Evolutionary conservation across 495 filamentous ascomycete genomes (phyloP), one percentile per base, ranked within the genome.

Genomic region (Hyphodiscus hymeniophilus): DNA sequence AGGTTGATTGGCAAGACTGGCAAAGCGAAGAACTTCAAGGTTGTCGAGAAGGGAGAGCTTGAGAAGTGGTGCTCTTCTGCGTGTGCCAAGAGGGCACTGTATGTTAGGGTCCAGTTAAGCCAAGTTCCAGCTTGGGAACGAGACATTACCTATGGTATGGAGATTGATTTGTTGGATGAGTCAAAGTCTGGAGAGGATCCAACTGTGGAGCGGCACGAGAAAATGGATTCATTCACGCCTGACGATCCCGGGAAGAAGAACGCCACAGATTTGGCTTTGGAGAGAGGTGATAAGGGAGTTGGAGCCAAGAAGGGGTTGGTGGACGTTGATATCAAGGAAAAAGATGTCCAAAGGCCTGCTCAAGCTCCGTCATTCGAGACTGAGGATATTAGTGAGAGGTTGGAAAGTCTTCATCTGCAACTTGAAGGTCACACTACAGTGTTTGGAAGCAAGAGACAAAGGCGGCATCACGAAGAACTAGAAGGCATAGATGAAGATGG

Each of bases 11-110:
- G 60, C 42, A 70, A 63, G 55, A 70, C 71, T 48, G 67, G 75
- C 18, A 75, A 83, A 33, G 77, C 84, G 10, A 71, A 75, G n/a
- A 53, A 61, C 34, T 61, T 61, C 38, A 52, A 40, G 26, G 51
- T 61, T 24, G 56, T 61, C 11, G 34, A 54, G 10, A 74, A 69
- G 7, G 76, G 79, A 44, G 75, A 82, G 55, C 55, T 91, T 8
- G 88, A 94, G 64, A 82, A 83, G 59, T 98, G 94, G 87, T 98
- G 92, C 61, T 85, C 80, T 0, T 75, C 84, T 36, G 69, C 69
- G 15, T 98, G 92, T 71, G 84, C 82, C 1, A 73, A 80, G 53
- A 72, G 83, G 31, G 89, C 85, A 15, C 67, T 94, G 54, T 94
- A 85, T 63, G 69, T 98, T 50, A 83, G 86, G 54, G 84, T 91